Percentiles rank a stretch among this genome's conserved stretches.
Evolutionary conservation across 192 early-diverging fungal genomes (phyloP).

Genomic region (Backusella circina): DNA sequence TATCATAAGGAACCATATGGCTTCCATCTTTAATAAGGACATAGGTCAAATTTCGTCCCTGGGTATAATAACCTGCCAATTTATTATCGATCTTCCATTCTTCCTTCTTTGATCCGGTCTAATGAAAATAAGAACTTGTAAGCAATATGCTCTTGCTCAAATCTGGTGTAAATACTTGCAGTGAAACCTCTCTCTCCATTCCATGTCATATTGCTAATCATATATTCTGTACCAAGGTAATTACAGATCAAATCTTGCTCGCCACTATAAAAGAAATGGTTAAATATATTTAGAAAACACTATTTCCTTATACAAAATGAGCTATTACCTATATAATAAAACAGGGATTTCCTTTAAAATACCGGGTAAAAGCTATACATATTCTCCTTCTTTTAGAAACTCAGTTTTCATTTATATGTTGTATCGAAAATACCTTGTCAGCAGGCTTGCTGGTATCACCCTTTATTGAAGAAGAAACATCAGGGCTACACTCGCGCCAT

Average conservation of each 20-base stretch:
- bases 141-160: background rate
- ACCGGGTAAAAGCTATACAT: conserved; percentile 55
- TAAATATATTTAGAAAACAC: background rate
- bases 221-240: conserved; percentile 60
- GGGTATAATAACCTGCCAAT: conserved; percentile 41
- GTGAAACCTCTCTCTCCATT: conserved; percentile 55
- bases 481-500: conserved; percentile 65
- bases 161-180: conserved; percentile 26
- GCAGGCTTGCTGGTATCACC: conserved; percentile 54
- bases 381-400: background rate
- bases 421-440: conserved; percentile 41
- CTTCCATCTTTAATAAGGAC: conserved; percentile 81
- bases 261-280: conserved; percentile 49
- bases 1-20: conserved; percentile 90
- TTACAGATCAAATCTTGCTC: conserved; percentile 85
- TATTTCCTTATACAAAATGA: background rate
- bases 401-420: background rate
- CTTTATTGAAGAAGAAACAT: conserved; percentile 42
- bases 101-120: conserved; percentile 29
- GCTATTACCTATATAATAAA: conserved; percentile 60
- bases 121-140: background rate
- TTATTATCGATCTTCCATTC: conserved; percentile 54
- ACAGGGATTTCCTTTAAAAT: conserved; percentile 54
- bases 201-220: conserved; percentile 70
- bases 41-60: conserved; percentile 69